Percentiles rank a stretch among this genome's conserved stretches.
phyloP scores from a whole-genome alignment of 352 stramenopile species.

The Vaucheria bursata region DNA sequence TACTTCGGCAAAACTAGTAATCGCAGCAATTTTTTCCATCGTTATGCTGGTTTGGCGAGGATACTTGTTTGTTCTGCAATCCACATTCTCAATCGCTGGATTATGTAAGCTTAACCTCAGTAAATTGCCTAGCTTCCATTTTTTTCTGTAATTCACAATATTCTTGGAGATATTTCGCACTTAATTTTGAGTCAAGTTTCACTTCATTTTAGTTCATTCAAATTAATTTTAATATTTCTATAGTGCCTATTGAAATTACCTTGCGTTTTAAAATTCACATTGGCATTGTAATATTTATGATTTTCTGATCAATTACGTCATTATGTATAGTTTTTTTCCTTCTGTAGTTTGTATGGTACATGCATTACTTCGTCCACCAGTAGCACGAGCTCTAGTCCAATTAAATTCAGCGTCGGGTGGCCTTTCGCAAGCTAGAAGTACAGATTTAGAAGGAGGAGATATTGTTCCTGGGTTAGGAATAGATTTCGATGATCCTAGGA shows the following conservation, averaged over 20 bases:
- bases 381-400: slow-evolving; percentile 19
- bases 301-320: too few species aligned
- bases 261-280: too few species aligned
- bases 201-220: neutral
- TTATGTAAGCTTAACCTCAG: neutral
- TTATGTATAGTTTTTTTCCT: neutral
- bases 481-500: slow-evolving; percentile 1
- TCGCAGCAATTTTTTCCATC: slow-evolving; percentile 6
- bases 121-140: neutral
- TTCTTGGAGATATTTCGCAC: neutral
- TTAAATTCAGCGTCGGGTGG: neutral
- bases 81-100: neutral
- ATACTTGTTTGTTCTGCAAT: slow-evolving; percentile 37
- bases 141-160: neutral
- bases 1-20: slow-evolving; percentile 27
- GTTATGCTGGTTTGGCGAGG: slow-evolving; percentile 18
- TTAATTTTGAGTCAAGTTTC: neutral
- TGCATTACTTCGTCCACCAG: slow-evolving; percentile 29
- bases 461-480: slow-evolving; percentile 10
- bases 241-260: neutral
- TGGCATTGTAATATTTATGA: too few species aligned
- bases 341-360: slow-evolving; percentile 26
- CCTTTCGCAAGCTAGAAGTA: slow-evolving; percentile 3
- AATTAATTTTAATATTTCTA: neutral
- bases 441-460: slow-evolving; percentile 26